phyloP scores from a whole-genome alignment of 2,329 filamentous ascomycete genomes.

The Ophiostoma quercus region DNA sequence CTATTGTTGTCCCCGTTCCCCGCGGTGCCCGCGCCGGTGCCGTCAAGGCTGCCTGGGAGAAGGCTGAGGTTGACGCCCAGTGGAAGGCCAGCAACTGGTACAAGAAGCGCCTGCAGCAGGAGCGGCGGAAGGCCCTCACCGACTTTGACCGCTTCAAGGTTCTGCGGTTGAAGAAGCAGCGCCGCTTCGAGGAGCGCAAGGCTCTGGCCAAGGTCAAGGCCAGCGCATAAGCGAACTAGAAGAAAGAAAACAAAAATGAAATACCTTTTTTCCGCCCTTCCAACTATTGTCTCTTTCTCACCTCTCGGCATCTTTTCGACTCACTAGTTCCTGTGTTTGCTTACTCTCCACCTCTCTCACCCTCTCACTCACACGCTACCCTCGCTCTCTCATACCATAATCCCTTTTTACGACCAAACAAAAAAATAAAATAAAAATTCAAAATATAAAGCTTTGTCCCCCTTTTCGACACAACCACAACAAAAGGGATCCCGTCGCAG shows the following conservation, averaged over 20 bases:
- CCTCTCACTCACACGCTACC: background rate
- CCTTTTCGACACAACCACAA: background rate
- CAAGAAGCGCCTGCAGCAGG: conserved; percentile 82
- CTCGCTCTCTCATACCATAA: conserved; percentile 3
- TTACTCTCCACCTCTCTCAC: background rate
- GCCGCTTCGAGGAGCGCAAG: conserved; percentile 97
- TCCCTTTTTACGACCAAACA: conserved; percentile 12
- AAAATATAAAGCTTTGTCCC: conserved; percentile 12
- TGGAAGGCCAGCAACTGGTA: conserved; percentile 89
- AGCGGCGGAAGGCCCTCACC: conserved; percentile 83
- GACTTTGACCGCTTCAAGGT: conserved; percentile 99
- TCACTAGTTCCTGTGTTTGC: conserved; percentile 1
- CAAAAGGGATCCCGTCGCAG: background rate
- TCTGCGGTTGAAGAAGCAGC: conserved; percentile 98
- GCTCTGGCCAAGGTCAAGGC: conserved; percentile 88
- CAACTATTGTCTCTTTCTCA: background rate
- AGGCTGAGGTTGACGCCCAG: conserved; percentile 84
- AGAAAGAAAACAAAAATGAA: conserved; percentile 11
- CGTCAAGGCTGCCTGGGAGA: conserved; percentile 86
- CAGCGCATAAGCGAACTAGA: conserved; percentile 54
- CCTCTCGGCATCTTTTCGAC: conserved; percentile 10
- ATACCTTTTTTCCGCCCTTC: conserved; percentile 5
- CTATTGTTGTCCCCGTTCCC: conserved; percentile 79
- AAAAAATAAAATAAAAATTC: conserved; percentile 16
- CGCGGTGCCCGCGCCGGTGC: conserved; percentile 75